Base-by-base conservation (phyloP, 768 basidiomycete genomes). In the Podaxis sp. region DNA sequence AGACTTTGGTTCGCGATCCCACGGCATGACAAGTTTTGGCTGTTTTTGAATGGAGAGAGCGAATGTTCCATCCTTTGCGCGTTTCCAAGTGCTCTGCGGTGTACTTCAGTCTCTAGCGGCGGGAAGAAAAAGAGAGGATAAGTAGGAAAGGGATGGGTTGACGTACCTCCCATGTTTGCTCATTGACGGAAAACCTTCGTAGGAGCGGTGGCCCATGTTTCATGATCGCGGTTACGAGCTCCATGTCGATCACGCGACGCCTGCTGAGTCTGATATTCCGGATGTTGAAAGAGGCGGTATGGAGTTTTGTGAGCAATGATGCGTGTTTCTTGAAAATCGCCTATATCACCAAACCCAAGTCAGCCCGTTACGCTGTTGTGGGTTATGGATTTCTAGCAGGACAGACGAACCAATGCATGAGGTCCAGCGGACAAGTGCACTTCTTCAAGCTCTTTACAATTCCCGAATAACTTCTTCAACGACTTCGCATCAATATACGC, bases 401-500 rank as follows among this genome's bases (percentile, higher is more conserved):
- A 72, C 33, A 33, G 33, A 33, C 75, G 63, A 26, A 81, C 81
- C 63, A 79, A 51, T 3, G 72, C 69, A 15, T 67, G 67, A 39
- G 66, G 64, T 11, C 79, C 74, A 0, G 72, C 69, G 7, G 72
- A 72, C 1, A 80, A 44, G 4, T 63, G 38, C 15, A 82, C 54
- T 46, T 76, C 76, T 59, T 83, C 80, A 42, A 85, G 64, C 2
- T 19, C 12, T 1, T 24, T 26, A 58, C 80, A 83, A 0, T 53
- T 62, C 9, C 33, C 56, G 44, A 79, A 72, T 0, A 85, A 53
- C 1, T 52, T 48, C 28, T 60, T 65, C 17, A 80, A 60, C 2
- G 69, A 68, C 2, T 68, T 51, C 7, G 66, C 63, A 6, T 75
- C 68, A 12, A 82, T 65, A 63, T 77, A 79, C 1, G 69, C 73